phyloP scores from a whole-genome alignment of 495 filamentous ascomycete genomes.

The Annulohypoxylon bovei region DNA sequence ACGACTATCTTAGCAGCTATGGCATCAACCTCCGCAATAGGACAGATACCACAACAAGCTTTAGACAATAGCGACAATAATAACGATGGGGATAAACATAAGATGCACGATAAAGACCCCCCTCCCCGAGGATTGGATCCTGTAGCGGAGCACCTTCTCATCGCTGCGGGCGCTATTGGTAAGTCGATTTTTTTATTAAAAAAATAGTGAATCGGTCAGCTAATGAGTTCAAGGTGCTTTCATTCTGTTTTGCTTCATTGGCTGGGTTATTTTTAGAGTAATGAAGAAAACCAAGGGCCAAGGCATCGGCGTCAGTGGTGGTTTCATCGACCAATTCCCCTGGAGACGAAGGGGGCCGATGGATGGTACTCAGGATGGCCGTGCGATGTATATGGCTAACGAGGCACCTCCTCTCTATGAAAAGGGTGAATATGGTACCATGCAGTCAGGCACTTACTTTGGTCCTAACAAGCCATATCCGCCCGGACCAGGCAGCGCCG shows the following conservation, averaged over 20 bases:
- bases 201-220: not conserved
- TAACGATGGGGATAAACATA: conserved; percentile 26
- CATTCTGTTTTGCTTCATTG: conserved; percentile 53
- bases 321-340: conserved; percentile 26
- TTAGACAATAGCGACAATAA: conserved; percentile 26
- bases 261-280: conserved; percentile 51
- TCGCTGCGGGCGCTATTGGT: conserved; percentile 63
- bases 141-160: conserved; percentile 54
- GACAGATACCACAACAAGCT: not conserved
- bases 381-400: conserved; percentile 30
- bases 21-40: not conserved
- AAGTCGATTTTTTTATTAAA: conserved; percentile 11
- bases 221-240: conserved; percentile 49
- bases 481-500: conserved; percentile 11
- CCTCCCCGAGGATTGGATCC: conserved; percentile 40
- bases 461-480: conserved; percentile 41
- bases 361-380: conserved; percentile 13
- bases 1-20: not conserved
- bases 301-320: not conserved
- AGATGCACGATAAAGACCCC: conserved; percentile 14
- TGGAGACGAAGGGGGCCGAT: conserved; percentile 4
- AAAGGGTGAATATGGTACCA: conserved; percentile 41
- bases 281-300: conserved; percentile 48
- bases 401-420: conserved; percentile 51
- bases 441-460: conserved; percentile 42